Evolutionary conservation across 805 yeast species (phyloP).

Genomic region (Wickerhamiella vanderwaltii): DNA sequence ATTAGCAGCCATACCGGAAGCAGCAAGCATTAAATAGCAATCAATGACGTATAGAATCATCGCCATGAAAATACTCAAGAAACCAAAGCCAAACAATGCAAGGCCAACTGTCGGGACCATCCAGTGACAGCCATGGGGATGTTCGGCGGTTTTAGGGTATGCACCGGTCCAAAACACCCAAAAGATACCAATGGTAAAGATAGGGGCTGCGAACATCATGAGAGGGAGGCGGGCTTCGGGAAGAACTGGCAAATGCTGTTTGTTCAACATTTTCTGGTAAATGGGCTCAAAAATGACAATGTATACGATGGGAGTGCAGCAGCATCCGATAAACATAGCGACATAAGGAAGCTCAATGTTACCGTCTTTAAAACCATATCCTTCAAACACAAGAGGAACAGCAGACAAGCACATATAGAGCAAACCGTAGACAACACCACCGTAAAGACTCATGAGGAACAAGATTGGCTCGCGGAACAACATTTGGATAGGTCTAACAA

Average conservation of each 20-base stretch:
- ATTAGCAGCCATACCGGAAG: constrained; percentile 67
- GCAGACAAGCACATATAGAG: constrained; percentile 31
- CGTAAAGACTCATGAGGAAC: constrained; percentile 28
- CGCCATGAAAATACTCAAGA: constrained; percentile 53
- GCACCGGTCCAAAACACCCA: constrained; percentile 87
- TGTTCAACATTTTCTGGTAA: constrained; percentile 36
- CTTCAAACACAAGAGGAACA: constrained; percentile 29
- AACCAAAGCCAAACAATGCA: constrained; percentile 52
- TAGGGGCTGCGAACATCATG: constrained; percentile 56
- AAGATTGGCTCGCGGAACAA: constrained; percentile 30
- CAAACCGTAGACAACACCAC: constrained; percentile 32
- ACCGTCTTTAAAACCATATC: constrained; percentile 49
- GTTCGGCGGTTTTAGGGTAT: constrained; percentile 36
- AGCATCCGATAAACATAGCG: constrained; percentile 60
- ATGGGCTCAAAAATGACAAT: constrained; percentile 42
- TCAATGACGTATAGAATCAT: constrained; percentile 63
- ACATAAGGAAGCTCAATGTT: constrained; percentile 69
- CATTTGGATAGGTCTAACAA: constrained; percentile 26
- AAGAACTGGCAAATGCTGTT: constrained; percentile 41
- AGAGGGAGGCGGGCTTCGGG: constrained; percentile 76
- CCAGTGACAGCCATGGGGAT: constrained; percentile 47
- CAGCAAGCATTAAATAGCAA: constrained; percentile 56
- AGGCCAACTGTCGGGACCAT: constrained; percentile 64
- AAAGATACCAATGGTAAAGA: constrained; percentile 65
- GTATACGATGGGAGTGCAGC: constrained; percentile 43